Base-by-base conservation (phyloP, 106 monocot genomes). In the Allium sativum region DNA sequence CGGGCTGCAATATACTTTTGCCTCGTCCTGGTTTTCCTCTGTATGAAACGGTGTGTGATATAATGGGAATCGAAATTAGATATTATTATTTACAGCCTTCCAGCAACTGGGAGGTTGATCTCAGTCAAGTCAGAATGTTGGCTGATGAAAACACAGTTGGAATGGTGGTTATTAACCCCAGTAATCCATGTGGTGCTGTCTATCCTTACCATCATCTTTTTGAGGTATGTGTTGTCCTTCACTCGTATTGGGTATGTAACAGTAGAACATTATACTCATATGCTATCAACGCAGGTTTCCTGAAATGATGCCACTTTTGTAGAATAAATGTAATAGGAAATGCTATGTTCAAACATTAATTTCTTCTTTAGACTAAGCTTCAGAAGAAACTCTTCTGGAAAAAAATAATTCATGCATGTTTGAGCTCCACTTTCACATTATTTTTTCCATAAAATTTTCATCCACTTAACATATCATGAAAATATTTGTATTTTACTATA, bases 161-260 rank as follows among this genome's bases (percentile, higher is more conserved):
- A 10, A 21, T 84, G 15, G 90, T 96, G 22, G 60, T 91, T 71
- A 96, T 96, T 73, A 91, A 82, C 62, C 96, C 96, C 40, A 91
- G 87, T 73, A 96, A 96, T 42, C 96, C 96, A 7, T 81, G 87
- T 42, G 96, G 96, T 15, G 87, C 80, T 40, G 87, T 76, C 58
- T 91, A 79, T 71, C 80, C 96, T 15, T 10, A 72, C 7, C 17
- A 74, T 8, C 91, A 91, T 53, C 91, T 90, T 50, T 64, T 46
- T 14, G 73, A 90, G 88, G 93, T 85, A 44, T 8, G 8, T 1
- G 13, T 6, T 22, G 9, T 16, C 22, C 15, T 1, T 15, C 14
- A 19, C 55, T 13, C 1, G 4, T 55, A 10, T n/a, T 20, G 47
- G 47, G 47, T n/a, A n/a, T n/a, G n/a, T n/a, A n/a, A n/a, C n/a